A percentile compares a stretch with the other conserved stretches of the same genome.
These are phyloP conservation scores for Simplicillium aogashimaense DNA, from an alignment of 2,329 filamentous ascomycete genomes.

Conservation along the genomic window DNA sequence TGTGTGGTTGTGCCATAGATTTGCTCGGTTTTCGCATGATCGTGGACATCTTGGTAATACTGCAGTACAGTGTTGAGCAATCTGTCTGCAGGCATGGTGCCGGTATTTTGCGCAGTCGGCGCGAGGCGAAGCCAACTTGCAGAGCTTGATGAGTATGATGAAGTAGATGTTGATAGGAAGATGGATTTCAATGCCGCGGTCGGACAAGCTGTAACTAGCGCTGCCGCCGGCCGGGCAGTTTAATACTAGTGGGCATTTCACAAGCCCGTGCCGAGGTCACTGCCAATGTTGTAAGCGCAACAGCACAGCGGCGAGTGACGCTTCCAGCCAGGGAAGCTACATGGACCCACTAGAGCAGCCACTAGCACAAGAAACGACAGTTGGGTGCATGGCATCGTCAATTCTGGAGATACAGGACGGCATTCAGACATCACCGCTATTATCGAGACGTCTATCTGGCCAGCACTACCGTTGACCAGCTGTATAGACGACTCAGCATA, in stretches of 20 bases:
- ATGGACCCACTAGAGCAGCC: not conserved
- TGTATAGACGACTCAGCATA: not conserved
- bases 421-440: too few species aligned
- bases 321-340: not conserved
- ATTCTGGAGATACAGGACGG: too few species aligned
- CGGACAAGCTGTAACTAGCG: not conserved
- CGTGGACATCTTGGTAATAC: conserved; percentile 43
- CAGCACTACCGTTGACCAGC: too few species aligned
- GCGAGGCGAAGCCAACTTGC: not conserved
- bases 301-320: not conserved
- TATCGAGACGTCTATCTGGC: too few species aligned
- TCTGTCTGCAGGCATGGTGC: conserved; percentile 54
- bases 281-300: not conserved
- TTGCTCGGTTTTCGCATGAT: conserved; percentile 40
- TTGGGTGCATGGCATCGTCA: too few species aligned
- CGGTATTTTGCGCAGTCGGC: not conserved
- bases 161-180: not conserved
- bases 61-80: conserved; percentile 58
- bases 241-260: not conserved
- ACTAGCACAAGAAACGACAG: not conserved
- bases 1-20: conserved; percentile 57
- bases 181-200: not conserved
- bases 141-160: not conserved
- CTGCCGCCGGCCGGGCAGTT: not conserved
- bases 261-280: not conserved